phyloP scores from a whole-genome alignment of 257 asterid genomes.

The Ophiorrhiza pumila region DNA sequence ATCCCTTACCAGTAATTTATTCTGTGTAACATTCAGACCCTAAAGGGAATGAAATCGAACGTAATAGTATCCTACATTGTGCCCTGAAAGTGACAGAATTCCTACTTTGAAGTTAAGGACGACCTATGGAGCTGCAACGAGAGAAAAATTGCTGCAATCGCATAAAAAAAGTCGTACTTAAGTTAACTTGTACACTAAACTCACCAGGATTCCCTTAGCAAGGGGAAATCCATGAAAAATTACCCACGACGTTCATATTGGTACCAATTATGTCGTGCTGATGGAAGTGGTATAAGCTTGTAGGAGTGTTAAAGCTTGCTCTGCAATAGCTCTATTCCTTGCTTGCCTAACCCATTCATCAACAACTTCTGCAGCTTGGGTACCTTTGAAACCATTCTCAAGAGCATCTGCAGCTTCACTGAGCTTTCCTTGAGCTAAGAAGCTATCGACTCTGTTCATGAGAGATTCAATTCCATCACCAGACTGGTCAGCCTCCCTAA shows the following conservation, averaged over 20 bases:
- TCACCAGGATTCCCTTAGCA: neutral
- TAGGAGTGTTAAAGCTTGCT: conserved; percentile 74
- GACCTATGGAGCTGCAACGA: conserved; percentile 4
- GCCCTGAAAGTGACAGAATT: neutral
- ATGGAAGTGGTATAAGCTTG: conserved; percentile 76
- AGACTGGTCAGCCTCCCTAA: conserved; percentile 62
- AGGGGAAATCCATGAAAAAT: neutral
- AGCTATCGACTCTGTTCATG: conserved; percentile 65
- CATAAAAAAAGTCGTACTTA: neutral
- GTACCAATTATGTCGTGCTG: conserved; percentile 45
- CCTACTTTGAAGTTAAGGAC: neutral
- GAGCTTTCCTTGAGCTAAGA: conserved; percentile 74
- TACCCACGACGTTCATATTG: neutral
- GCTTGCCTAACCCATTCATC: conserved; percentile 70
- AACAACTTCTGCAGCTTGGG: conserved; percentile 73
- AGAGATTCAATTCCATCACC: conserved; percentile 92
- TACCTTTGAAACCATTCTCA: conserved; percentile 74
- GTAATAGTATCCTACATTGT: neutral
- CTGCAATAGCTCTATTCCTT: conserved; percentile 71
- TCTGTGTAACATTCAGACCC: neutral
- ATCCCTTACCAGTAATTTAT: neutral
- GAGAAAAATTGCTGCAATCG: conserved; percentile 7
- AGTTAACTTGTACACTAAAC: neutral
- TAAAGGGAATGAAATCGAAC: neutral
- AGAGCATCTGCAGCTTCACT: conserved; percentile 85